Evolutionary conservation across 2,329 filamentous ascomycete genomes (phyloP), one percentile per base, ranked within the genome.

Genomic region (Exophiala aquamarina): DNA sequence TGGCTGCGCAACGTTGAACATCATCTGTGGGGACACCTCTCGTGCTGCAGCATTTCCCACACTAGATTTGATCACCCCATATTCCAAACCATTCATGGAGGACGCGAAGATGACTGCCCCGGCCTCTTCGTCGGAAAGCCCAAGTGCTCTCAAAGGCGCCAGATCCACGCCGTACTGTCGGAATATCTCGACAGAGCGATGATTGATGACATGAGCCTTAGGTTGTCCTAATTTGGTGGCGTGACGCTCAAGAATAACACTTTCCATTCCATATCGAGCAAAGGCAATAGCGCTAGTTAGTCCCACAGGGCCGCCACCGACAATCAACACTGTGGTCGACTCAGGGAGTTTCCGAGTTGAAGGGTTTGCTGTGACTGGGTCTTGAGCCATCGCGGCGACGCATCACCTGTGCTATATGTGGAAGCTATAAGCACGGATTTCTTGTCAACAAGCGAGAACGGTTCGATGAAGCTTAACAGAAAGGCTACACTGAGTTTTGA

Each of bases 291-390:
- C 71, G 1, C 70, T 63, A n/a, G 66, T 61, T 4, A 71, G 60
- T 28, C 73, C 72, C 1, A 70, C 67, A 8, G 73, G 73, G 2
- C 73, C 73, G 8, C 66, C 70, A 4, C 73, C 73, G 3, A 73
- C 63, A 31, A 76, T 71, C 37, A 47, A 28, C 3, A 28, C 41
- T 13, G n/a, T 18, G 39, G 28, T 32, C 8, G 10, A n/a, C 17
- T 31, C 23, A 17, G 39, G 39, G 26, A 41, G 39, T n/a, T n/a
- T n/a, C n/a, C n/a, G n/a, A n/a, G n/a, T n/a, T n/a, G n/a, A n/a
- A n/a, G n/a, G n/a, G n/a, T n/a, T n/a, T n/a, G n/a, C n/a, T n/a
- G n/a, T n/a, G n/a, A n/a, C n/a, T n/a, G n/a, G n/a, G n/a, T n/a
- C n/a, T n/a, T n/a, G n/a, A n/a, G n/a, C n/a, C n/a, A n/a, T n/a